Evolutionary conservation across 805 yeast genomes (phyloP).

Genomic region (Scheffersomyces amazonensis): DNA sequence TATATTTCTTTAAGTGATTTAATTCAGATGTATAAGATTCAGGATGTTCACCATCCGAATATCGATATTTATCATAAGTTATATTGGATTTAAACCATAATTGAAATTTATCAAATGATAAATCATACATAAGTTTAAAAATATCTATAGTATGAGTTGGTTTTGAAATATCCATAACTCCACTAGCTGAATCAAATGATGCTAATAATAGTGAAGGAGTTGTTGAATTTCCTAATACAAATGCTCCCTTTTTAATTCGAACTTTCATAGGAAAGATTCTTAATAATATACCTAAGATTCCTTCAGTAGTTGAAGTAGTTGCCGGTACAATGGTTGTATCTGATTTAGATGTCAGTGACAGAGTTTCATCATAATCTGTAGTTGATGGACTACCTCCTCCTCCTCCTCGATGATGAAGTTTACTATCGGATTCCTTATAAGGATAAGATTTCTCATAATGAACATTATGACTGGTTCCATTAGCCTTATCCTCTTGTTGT

Average conservation of each 20-base stretch:
- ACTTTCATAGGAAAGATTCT: conserved; percentile 61
- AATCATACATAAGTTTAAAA: conserved; percentile 45
- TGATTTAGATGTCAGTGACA: conserved; percentile 1
- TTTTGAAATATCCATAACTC: conserved; percentile 53
- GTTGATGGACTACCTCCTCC: conserved; percentile 14
- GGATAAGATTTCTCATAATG: conserved; percentile 5
- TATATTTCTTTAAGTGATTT: conserved; percentile 14
- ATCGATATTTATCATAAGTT: conserved; percentile 40
- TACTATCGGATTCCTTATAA: conserved; percentile 1
- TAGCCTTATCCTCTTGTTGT: conserved; percentile 5
- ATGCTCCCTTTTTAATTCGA: conserved; percentile 60
- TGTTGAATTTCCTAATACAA: conserved; percentile 74
- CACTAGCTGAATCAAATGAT: conserved; percentile 54
- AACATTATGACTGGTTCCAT: neutral
- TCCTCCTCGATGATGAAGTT: conserved; percentile 4
- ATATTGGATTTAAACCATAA: conserved; percentile 69
- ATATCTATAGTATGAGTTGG: conserved; percentile 51
- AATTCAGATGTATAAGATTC: conserved; percentile 2
- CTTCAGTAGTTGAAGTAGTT: neutral
- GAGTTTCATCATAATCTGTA: conserved; percentile 4
- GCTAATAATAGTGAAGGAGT: conserved; percentile 72
- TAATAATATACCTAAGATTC: conserved; percentile 16
- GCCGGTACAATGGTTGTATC: neutral
- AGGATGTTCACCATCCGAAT: conserved; percentile 2
- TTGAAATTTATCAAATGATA: conserved; percentile 51